phyloP scores from a whole-genome alignment of 306 rosid genomes.

The Fragaria vesca region DNA sequence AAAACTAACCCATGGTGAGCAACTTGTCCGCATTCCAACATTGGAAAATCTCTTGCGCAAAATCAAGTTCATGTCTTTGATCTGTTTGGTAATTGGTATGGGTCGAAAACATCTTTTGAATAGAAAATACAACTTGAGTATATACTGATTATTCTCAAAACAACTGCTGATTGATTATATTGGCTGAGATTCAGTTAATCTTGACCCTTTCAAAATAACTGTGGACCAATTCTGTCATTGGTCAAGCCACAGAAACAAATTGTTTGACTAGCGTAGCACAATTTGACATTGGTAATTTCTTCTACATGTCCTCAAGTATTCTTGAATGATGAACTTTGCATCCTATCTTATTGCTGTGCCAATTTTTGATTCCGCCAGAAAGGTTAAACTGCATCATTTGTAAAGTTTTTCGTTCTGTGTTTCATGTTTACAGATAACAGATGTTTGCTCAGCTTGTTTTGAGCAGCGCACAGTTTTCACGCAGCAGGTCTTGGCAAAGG shows the following conservation, averaged over 20 bases:
- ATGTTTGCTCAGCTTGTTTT: conserved; percentile 96
- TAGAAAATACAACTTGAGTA: background rate
- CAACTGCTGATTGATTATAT: background rate
- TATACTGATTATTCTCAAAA: background rate
- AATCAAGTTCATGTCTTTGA: background rate
- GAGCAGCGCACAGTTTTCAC: conserved; percentile 99
- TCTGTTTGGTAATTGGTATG: background rate
- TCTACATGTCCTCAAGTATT: background rate
- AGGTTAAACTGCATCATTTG: background rate
- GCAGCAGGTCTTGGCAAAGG: conserved; percentile 97
- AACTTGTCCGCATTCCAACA: background rate
- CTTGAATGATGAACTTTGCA: background rate
- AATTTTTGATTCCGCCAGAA: background rate
- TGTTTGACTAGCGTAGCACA: background rate
- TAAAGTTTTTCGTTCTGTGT: conserved; percentile 21
- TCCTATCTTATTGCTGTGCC: background rate
- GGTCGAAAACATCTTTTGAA: background rate
- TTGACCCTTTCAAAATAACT: background rate
- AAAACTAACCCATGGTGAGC: background rate
- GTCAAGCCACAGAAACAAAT: background rate
- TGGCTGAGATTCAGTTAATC: background rate
- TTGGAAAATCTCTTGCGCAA: background rate
- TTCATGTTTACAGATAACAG: conserved; percentile 72
- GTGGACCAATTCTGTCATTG: background rate
- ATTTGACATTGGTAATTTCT: background rate